Conservation (phyloP, 2,329 filamentous ascomycete genomes). For the Rhytidhysteron rufulum region DNA sequence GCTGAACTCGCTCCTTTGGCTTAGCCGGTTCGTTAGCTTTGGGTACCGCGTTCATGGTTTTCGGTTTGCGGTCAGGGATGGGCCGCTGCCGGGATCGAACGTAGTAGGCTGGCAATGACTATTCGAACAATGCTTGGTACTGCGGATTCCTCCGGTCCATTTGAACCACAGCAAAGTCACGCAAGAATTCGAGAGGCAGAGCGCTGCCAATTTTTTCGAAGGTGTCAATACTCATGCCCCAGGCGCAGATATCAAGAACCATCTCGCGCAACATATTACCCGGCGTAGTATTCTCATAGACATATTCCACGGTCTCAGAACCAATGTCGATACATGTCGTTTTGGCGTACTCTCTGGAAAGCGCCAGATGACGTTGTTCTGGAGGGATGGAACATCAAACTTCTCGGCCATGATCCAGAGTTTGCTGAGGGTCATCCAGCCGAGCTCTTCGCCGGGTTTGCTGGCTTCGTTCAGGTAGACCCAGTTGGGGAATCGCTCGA, state of each 20-base stretch:
- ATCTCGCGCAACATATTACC: conserved; percentile 4
- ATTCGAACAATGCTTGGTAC: neutral
- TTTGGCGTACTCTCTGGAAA: neutral
- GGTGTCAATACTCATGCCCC: conserved; percentile 3
- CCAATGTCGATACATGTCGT: conserved; percentile 1
- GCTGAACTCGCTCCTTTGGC: no score
- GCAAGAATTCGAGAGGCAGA: conserved; percentile 6
- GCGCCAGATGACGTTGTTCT: conserved; percentile 7
- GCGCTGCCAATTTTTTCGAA: neutral
- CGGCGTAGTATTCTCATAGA: conserved; percentile 7
- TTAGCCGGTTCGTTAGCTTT: no score
- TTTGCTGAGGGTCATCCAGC: conserved; percentile 4
- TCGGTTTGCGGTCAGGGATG: no score
- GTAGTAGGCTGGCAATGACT: no score
- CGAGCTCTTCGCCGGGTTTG: neutral
- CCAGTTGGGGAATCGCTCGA: conserved; percentile 9
- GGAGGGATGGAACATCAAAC: conserved; percentile 5
- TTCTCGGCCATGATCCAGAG: conserved; percentile 13
- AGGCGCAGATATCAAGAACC: conserved; percentile 7
- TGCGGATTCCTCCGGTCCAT: neutral
- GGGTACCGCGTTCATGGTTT: no score
- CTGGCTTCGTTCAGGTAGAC: conserved; percentile 5
- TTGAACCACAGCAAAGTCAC: conserved; percentile 4
- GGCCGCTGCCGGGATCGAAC: no score
- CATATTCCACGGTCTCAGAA: neutral